These are phyloP conservation scores for Dactylellina leptospora DNA, from an alignment of 2,329 filamentous ascomycete species.

Conservation along the genomic window DNA sequence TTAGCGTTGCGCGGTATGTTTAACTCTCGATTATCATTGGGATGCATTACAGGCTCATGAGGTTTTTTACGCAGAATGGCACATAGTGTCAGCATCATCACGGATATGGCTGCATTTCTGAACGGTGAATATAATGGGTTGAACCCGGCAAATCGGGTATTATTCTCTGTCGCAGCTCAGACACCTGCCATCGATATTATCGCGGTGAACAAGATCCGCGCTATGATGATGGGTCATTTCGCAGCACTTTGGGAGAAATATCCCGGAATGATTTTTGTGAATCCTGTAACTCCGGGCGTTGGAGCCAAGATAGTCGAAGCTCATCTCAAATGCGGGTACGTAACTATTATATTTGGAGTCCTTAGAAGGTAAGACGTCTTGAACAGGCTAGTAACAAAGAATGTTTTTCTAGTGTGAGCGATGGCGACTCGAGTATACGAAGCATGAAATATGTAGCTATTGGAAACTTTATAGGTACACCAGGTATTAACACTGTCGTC, in stretches of 20 bases:
- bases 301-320: constrained; percentile 31
- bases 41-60: too few species aligned
- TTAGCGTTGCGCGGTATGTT: constrained; percentile 35
- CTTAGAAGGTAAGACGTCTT: neutral
- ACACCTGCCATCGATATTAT: constrained; percentile 76
- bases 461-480: constrained; percentile 82
- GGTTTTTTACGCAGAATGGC: constrained; percentile 79
- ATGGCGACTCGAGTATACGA: constrained; percentile 76
- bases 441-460: constrained; percentile 88
- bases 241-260: constrained; percentile 74
- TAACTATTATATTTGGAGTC: neutral
- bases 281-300: constrained; percentile 73
- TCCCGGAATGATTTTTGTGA: constrained; percentile 79
- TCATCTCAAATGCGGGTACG: constrained; percentile 48
- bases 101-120: constrained; percentile 69
- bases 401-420: constrained; percentile 67
- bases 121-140: constrained; percentile 65
- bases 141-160: constrained; percentile 73
- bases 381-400: constrained; percentile 26
- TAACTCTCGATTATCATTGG: neutral
- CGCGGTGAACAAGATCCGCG: constrained; percentile 76
- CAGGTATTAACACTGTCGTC: constrained; percentile 76
- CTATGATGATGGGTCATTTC: constrained; percentile 80
- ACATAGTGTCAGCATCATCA: constrained; percentile 79
- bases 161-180: constrained; percentile 72